Percentiles rank a stretch among this genome's conserved stretches.
Conservation (phyloP, 2,329 filamentous ascomycete genomes). For the Lizonia empirigonia region DNA sequence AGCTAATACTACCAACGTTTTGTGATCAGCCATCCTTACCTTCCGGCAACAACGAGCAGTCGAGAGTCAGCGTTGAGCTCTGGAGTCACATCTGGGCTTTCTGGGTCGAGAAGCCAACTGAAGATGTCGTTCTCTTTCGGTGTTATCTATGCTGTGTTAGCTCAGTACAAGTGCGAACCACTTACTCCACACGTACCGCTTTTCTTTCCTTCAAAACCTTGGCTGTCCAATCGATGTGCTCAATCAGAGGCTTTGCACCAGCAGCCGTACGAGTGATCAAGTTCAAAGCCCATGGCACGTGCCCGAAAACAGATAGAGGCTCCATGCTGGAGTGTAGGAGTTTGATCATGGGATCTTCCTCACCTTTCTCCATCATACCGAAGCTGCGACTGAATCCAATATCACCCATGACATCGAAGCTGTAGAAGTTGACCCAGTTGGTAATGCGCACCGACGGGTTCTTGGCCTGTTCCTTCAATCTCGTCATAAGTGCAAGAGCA, state of each 20-base stretch:
- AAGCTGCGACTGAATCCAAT: slow-evolving; percentile 52
- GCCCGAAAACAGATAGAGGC: slow-evolving; percentile 26
- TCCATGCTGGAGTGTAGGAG: slow-evolving; percentile 34
- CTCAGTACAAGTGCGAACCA: background rate
- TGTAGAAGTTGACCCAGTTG: slow-evolving; percentile 49
- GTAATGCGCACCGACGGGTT: slow-evolving; percentile 34
- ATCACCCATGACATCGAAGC: slow-evolving; percentile 58
- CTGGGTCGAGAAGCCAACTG: slow-evolving; percentile 30
- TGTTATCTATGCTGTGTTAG: slow-evolving; percentile 21
- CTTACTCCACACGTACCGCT: slow-evolving; percentile 20
- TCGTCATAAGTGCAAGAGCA: slow-evolving; percentile 31
- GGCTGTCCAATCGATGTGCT: slow-evolving; percentile 34
- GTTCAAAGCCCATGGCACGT: slow-evolving; percentile 31
- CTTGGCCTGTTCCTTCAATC: slow-evolving; percentile 28
- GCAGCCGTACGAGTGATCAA: slow-evolving; percentile 23
- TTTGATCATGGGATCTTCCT: slow-evolving; percentile 36
- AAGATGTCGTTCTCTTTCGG: slow-evolving; percentile 40
- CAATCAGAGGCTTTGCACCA: slow-evolving; percentile 29
- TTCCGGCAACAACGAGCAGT: slow-evolving; percentile 40
- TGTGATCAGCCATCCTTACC: slow-evolving; percentile 21
- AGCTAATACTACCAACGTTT: background rate
- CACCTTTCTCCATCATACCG: slow-evolving; percentile 42
- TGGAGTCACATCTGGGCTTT: slow-evolving; percentile 26
- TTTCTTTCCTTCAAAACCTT: slow-evolving; percentile 34
- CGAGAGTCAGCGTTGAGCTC: slow-evolving; percentile 35